Evolutionary conservation across 805 yeast species (phyloP).

Genomic region (Nakazawaea wyomingensis): DNA sequence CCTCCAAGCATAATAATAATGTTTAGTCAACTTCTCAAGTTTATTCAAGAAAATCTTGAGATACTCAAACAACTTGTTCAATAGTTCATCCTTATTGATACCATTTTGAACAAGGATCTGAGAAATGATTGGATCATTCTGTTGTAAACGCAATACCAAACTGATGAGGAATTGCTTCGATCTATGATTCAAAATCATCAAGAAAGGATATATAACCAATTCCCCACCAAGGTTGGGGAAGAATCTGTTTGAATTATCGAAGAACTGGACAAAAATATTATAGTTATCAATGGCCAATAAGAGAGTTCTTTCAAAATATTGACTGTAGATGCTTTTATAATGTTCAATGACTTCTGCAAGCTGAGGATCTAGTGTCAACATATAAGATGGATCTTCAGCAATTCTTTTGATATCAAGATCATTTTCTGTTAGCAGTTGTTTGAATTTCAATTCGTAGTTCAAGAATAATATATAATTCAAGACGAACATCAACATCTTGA

Average conservation of each 20-base stretch:
- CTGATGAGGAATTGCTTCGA: conserved; percentile 56
- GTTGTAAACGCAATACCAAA: conserved; percentile 41
- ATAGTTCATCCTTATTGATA: conserved; percentile 28
- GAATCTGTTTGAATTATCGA: conserved; percentile 22
- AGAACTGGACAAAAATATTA: conserved; percentile 27
- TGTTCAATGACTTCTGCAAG: conserved; percentile 25
- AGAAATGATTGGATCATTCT: conserved; percentile 27
- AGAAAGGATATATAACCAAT: conserved; percentile 41
- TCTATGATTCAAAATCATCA: conserved; percentile 49
- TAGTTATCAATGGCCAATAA: conserved; percentile 32
- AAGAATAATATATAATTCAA: conserved; percentile 41
- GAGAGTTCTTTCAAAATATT: conserved; percentile 30
- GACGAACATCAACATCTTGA: conserved; percentile 45
- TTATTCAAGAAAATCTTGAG: conserved; percentile 29
- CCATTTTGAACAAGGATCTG: conserved; percentile 28
- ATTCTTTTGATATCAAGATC: conserved; percentile 29
- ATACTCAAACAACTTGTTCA: conserved; percentile 28
- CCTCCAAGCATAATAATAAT: conserved; percentile 42
- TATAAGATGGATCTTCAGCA: conserved; percentile 13
- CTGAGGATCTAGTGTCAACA: conserved; percentile 21
- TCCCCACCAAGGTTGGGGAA: conserved; percentile 37
- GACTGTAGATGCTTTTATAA: conserved; percentile 26
- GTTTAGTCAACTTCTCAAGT: conserved; percentile 30
- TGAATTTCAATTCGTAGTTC: conserved; percentile 32
- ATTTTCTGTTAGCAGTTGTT: conserved; percentile 14